A percentile compares a stretch with the other conserved stretches of the same genome.
phyloP scores from a whole-genome alignment of 805 yeast genomes.

The Ogataea siamensis region DNA sequence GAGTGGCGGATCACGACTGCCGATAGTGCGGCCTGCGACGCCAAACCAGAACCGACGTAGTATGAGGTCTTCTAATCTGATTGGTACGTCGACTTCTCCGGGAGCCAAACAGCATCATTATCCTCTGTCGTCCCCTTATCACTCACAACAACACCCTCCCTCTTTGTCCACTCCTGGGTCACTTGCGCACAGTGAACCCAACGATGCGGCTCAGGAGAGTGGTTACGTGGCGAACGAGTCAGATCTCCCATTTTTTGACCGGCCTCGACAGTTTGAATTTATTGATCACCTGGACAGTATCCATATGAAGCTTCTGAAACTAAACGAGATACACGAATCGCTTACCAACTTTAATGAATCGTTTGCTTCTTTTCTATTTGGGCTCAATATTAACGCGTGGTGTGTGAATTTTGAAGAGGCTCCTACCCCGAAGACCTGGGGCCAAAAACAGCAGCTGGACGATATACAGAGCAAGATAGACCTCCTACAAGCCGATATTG shows the following conservation, averaged over 20 bases:
- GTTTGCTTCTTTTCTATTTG: constrained; percentile 68
- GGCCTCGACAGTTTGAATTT: constrained; percentile 19
- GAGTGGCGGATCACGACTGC: constrained; percentile 13
- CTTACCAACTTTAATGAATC: constrained; percentile 72
- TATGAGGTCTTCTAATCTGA: constrained; percentile 18
- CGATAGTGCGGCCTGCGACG: constrained; percentile 24
- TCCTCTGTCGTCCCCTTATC: constrained; percentile 24
- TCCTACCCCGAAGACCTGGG: constrained; percentile 26
- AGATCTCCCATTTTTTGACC: constrained; percentile 26
- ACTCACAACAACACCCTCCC: constrained; percentile 16
- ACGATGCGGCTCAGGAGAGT: constrained; percentile 3
- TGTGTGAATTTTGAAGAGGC: constrained; percentile 64
- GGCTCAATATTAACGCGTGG: constrained; percentile 83
- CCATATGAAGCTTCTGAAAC: constrained; percentile 54
- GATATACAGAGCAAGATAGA: constrained; percentile 21
- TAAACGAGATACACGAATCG: constrained; percentile 60
- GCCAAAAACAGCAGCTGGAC: constrained; percentile 19
- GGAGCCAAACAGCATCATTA: constrained; percentile 19
- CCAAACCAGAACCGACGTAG: constrained; percentile 18
- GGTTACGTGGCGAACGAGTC: constrained; percentile 8
- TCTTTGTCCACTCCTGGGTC: constrained; percentile 18
- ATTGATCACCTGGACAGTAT: constrained; percentile 31
- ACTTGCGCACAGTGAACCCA: constrained; percentile 8
- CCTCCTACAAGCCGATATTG: constrained; percentile 16
- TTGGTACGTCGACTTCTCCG: constrained; percentile 18